Conservation (phyloP, 208 protist genomes). For the Porcisia deanei region DNA sequence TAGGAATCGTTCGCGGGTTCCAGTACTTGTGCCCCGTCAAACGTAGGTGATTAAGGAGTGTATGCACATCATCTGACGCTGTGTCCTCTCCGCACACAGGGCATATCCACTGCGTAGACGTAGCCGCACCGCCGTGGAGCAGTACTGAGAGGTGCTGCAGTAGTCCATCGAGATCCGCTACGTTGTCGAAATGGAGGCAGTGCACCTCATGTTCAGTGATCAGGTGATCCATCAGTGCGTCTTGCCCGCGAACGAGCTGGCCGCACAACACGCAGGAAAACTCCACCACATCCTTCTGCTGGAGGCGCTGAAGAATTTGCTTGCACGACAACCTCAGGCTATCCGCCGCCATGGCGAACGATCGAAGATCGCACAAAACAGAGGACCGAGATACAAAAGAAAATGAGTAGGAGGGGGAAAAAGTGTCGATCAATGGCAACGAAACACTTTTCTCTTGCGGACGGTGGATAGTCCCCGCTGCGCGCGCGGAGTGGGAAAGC, state of each 20-base stretch:
- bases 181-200: constrained; percentile 56
- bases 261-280: constrained; percentile 58
- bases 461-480: too few relatives aligned
- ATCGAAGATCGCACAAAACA: too few relatives aligned
- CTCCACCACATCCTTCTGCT: constrained; percentile 29
- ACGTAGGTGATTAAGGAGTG: constrained; percentile 27
- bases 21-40: constrained; percentile 39
- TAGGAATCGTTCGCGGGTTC: constrained; percentile 51
- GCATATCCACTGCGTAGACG: constrained; percentile 32
- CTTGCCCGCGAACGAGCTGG: constrained; percentile 42
- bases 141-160: constrained; percentile 34
- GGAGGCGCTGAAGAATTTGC: constrained; percentile 54
- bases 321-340: constrained; percentile 49
- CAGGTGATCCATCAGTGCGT: constrained; percentile 63
- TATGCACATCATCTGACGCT: background rate
- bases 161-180: constrained; percentile 51
- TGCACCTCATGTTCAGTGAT: constrained; percentile 42
- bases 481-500: background rate
- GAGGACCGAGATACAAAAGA: too few relatives aligned
- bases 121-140: constrained; percentile 5
- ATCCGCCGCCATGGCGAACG: constrained; percentile 11
- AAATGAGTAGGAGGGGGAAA: too few relatives aligned
- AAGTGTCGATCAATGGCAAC: too few relatives aligned
- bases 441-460: too few relatives aligned
- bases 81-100: constrained; percentile 51